A percentile compares a stretch with the other conserved stretches of the same genome.
Conservation (phyloP, 306 rosid genomes). For the Vachellia collinsii region DNA sequence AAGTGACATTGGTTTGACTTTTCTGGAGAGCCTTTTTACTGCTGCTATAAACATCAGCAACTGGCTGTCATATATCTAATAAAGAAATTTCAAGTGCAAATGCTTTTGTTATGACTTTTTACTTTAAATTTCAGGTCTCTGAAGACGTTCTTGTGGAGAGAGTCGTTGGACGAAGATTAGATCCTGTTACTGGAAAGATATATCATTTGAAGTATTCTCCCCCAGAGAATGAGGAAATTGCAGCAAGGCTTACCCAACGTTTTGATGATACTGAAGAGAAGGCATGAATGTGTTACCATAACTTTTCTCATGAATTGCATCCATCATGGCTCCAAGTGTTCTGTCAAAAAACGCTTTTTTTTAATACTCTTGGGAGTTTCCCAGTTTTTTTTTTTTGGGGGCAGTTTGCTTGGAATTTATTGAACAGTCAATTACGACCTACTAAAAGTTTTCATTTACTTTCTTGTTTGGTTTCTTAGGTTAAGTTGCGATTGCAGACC, state of each 20-base stretch:
- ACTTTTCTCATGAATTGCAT: conserved; percentile 15
- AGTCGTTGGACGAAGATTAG: conserved; percentile 91
- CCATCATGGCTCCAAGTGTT: neutral
- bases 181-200: conserved; percentile 90
- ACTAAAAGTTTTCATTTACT: conserved; percentile 17
- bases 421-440: conserved; percentile 6
- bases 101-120: conserved; percentile 3
- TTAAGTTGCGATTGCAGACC: conserved; percentile 78
- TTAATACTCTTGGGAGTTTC: neutral
- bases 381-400: neutral
- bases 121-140: conserved; percentile 64
- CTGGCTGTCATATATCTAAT: conserved; percentile 3
- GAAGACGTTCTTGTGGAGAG: conserved; percentile 90
- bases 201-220: conserved; percentile 93
- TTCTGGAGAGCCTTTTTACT: conserved; percentile 17
- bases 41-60: neutral
- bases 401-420: conserved; percentile 14
- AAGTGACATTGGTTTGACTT: conserved; percentile 5
- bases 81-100: neutral
- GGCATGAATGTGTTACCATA: conserved; percentile 45
- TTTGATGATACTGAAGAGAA: conserved; percentile 94
- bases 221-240: conserved; percentile 82
- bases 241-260: conserved; percentile 88
- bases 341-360: conserved; percentile 10
- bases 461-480: conserved; percentile 53